Conservation (phyloP, 2,329 filamentous ascomycete species). For the Penicillium sp. region DNA sequence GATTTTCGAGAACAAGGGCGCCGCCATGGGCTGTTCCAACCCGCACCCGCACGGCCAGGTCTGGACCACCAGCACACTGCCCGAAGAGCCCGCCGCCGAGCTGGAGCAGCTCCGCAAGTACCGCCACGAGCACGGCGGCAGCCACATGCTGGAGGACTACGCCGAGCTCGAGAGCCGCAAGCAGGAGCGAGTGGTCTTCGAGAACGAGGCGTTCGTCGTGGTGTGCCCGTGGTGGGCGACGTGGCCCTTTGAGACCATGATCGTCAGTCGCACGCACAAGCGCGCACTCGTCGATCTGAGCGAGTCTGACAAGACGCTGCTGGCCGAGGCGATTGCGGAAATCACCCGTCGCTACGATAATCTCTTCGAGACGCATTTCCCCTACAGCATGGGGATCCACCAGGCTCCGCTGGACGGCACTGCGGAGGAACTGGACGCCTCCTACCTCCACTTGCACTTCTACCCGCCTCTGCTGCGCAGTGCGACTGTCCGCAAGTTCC, state of each 20-base stretch:
- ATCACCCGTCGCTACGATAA: constrained; percentile 93
- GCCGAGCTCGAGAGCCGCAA: constrained; percentile 77
- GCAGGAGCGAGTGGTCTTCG: constrained; percentile 79
- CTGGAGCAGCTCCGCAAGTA: constrained; percentile 77
- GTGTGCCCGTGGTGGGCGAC: constrained; percentile 97
- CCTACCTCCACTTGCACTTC: constrained; percentile 96
- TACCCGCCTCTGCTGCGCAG: constrained; percentile 91
- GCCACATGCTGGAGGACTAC: constrained; percentile 82
- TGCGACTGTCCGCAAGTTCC: constrained; percentile 90
- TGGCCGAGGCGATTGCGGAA: constrained; percentile 83
- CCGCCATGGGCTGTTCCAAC: constrained; percentile 97
- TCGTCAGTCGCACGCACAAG: constrained; percentile 80
- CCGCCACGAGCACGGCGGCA: constrained; percentile 65
- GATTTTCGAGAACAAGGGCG: constrained; percentile 98
- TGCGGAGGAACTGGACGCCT: constrained; percentile 77
- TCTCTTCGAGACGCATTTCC: constrained; percentile 92
- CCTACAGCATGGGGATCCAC: constrained; percentile 95
- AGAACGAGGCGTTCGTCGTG: constrained; percentile 80
- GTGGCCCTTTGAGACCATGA: constrained; percentile 95
- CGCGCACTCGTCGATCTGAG: constrained; percentile 80
- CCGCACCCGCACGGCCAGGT: constrained; percentile 96
- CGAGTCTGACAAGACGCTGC: constrained; percentile 64
- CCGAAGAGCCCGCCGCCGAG: constrained; percentile 83
- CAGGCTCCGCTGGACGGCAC: constrained; percentile 85
- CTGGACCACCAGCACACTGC: constrained; percentile 88